A percentile compares a stretch with the other conserved stretches of the same genome.
Evolutionary conservation across 257 asterid genomes (phyloP).

Genomic region (Gentiana dahurica): DNA sequence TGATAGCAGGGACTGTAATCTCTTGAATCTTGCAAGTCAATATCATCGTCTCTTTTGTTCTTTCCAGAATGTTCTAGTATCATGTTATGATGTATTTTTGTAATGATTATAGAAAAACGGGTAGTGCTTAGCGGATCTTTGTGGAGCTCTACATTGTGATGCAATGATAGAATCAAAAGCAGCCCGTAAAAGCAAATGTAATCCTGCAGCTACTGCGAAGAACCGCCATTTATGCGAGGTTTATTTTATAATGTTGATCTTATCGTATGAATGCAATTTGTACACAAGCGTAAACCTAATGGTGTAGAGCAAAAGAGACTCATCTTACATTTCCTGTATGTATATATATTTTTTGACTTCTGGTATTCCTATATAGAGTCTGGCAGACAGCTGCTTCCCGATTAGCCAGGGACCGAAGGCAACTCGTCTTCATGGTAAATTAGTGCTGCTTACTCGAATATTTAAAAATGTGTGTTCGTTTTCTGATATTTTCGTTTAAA

Average conservation of each 20-base stretch:
- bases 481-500: slow-evolving; percentile 1
- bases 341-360: slow-evolving; percentile 4
- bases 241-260: slow-evolving; percentile 9
- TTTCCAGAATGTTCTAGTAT: neutral
- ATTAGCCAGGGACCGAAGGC: slow-evolving; percentile 46
- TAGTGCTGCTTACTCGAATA: neutral
- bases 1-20: slow-evolving; percentile 83
- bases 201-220: slow-evolving; percentile 77
- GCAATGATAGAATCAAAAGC: slow-evolving; percentile 27
- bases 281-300: too few relatives aligned
- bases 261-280: too few relatives aligned
- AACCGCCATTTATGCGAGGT: slow-evolving; percentile 92
- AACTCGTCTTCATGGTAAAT: slow-evolving; percentile 86
- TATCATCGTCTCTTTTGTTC: slow-evolving; percentile 5
- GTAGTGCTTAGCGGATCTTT: slow-evolving; percentile 88
- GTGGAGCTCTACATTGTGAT: slow-evolving; percentile 95
- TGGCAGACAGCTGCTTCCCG: slow-evolving; percentile 86
- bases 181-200: slow-evolving; percentile 69
- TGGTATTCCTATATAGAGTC: slow-evolving; percentile 39
- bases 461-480: neutral
- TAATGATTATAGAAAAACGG: slow-evolving; percentile 46
- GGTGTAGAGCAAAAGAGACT: too few relatives aligned
- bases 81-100: slow-evolving; percentile 7
- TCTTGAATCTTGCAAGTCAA: slow-evolving; percentile 57
- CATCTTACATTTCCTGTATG: neutral